Evolutionary conservation across 139 green algal genomes (phyloP).

Genomic region (Trebouxia sp.): DNA sequence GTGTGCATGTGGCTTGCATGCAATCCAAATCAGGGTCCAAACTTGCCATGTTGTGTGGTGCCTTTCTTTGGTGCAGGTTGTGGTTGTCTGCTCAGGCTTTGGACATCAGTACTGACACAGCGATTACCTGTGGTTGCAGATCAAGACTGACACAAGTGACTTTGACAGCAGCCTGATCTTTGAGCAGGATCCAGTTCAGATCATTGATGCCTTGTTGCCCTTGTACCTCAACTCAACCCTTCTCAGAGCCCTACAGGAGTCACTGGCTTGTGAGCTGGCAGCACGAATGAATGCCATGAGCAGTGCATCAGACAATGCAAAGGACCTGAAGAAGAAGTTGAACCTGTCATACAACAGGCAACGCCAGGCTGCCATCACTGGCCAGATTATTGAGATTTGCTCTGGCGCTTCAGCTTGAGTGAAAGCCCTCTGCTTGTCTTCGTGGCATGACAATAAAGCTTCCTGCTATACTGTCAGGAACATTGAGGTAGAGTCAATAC

Average conservation of each 20-base stretch:
- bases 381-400: constrained; percentile 86
- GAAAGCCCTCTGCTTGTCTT: too few relatives aligned
- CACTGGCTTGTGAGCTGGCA: constrained; percentile 96
- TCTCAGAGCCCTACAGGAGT: constrained; percentile 85
- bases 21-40: too few relatives aligned
- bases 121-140: constrained; percentile 27
- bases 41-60: too few relatives aligned
- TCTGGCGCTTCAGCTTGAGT: constrained; percentile 62
- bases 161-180: constrained; percentile 94
- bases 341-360: constrained; percentile 88
- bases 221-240: constrained; percentile 98
- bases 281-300: constrained; percentile 99
- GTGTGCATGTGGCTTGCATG: too few relatives aligned
- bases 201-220: constrained; percentile 97
- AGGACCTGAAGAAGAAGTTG: constrained; percentile 91
- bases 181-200: constrained; percentile 98
- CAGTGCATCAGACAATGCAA: constrained; percentile 95
- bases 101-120: constrained; percentile 12
- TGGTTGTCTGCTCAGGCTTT: neutral
- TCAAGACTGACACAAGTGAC: constrained; percentile 67
- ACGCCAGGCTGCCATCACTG: constrained; percentile 92
- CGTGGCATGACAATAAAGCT: too few relatives aligned
- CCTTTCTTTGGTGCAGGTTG: too few relatives aligned
- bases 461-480: too few relatives aligned
- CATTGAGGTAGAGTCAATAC: too few relatives aligned